Conservation (phyloP, 495 filamentous ascomycete genomes). For the Symbiotaphrina buchneri region DNA sequence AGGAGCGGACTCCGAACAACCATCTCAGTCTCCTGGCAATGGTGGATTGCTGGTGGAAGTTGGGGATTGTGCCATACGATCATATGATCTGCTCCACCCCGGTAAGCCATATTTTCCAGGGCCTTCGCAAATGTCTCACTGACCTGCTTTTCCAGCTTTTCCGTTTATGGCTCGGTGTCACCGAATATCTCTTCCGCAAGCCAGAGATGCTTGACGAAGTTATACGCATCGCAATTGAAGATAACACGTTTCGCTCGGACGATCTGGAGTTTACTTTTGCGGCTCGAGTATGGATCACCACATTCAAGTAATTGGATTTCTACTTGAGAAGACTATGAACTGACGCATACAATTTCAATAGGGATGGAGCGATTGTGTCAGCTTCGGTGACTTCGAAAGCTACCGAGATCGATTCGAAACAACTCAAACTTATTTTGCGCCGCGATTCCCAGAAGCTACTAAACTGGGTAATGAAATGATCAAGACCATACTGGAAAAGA, state of each 20-base stretch:
- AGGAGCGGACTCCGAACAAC: conserved; percentile 58
- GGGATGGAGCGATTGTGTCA: conserved; percentile 89
- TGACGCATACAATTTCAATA: too few relatives aligned
- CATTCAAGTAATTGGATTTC: too few relatives aligned
- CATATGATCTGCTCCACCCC: conserved; percentile 99
- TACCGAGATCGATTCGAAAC: conserved; percentile 76
- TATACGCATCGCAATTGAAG: conserved; percentile 65
- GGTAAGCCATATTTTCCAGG: conserved; percentile 17
- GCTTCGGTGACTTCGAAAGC: conserved; percentile 70
- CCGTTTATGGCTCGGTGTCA: conserved; percentile 91
- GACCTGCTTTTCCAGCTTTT: conserved; percentile 35
- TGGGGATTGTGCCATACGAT: conserved; percentile 88
- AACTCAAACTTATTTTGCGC: conserved; percentile 78
- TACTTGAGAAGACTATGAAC: too few relatives aligned
- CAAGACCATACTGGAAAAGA: conserved; percentile 78
- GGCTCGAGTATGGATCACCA: conserved; percentile 34
- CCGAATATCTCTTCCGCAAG: conserved; percentile 86
- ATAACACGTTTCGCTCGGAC: conserved; percentile 70
- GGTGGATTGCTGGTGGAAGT: conserved; percentile 91
- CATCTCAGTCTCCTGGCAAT: conserved; percentile 90
- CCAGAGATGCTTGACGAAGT: conserved; percentile 63
- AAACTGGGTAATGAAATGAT: conserved; percentile 93
- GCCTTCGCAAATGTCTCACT: conserved; percentile 4
- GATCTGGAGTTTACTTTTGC: conserved; percentile 97
- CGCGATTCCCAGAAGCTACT: conserved; percentile 64